Base-by-base conservation (phyloP, 306 rosid genomes). In the Citrullus mucosospermus region DNA sequence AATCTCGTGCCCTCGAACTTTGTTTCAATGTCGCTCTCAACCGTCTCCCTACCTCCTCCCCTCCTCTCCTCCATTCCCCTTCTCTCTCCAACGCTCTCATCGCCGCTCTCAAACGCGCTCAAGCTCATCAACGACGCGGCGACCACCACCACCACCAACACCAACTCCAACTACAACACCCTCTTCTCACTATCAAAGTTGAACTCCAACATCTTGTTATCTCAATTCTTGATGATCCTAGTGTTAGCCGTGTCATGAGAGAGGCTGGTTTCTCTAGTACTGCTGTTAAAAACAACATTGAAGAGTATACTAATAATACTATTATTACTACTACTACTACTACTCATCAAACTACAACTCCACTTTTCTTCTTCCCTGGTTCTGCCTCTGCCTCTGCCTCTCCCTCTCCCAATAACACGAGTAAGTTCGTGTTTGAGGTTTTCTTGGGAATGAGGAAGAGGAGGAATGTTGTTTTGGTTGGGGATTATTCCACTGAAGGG, bases 1-100 rank as follows among this genome's bases (percentile, higher is more conserved):
- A 79, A 43, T 79, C 76, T n/a, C n/a, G 70, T 9, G 81, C 81
- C 2, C 81, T 79, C 14, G 81, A 79, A 28, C 81, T 79, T 6
- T 79, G 81, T 16, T 79, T 79, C 76, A 79, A 79, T 30, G 81
- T 79, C 51, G 81, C 81, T 14, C 77, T 79, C 39, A 79, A 79
- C 18, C 81, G 81, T 65, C 66, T 79, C 34, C 81, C 80, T 3
- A 16, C 81, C 2, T 79, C 75, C 32, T 78, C 76, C 20, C 44
- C 76, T 5, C 67, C 76, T 13, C 73, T 79, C 66, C 43, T 79
- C 39, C 66, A 43, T 12, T 17, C 59, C 25, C 81, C 81, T 0
- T 54, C 81, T 0, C 36, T 79, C 25, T 79, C 81, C 54, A 79
- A 79, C 11, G 81, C 81, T 28, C 74, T 79, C n/a, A 44, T 79